Base-by-base conservation (phyloP, 495 filamentous ascomycete species). In the Chaetomium tenue region DNA sequence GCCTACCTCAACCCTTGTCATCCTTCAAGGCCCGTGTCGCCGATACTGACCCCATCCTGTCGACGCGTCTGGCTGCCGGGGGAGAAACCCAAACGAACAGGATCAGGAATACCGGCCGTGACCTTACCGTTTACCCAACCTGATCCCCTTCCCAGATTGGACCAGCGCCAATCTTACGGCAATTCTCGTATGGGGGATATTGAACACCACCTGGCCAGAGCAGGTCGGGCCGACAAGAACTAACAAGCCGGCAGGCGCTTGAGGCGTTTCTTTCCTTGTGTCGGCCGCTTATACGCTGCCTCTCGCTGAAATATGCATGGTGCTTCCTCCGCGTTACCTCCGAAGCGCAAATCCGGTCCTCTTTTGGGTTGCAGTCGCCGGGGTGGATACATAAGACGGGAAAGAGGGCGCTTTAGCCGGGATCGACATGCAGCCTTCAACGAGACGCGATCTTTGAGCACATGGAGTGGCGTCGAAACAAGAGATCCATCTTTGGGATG, bases 221-320 rank as follows among this genome's bases (percentile, higher is more conserved):
- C 20, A 58, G 37, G 22, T 58, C 55, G 55, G 55, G 1, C 55
- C 55, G 55, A 58, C 55, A 44, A 39, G 22, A 44, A 58, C 55
- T 23, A 44, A 5, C 20, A 42, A 7, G 16, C 33, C 13, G 33
- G 53, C 20, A 23, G 5, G 7, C 53, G 15, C 13, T 11, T 44
- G 22, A 7, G 20, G 4, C 23, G 18, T 50, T 20, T 20, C 9
- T 40, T 33, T 15, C 26, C 1, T n/a, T 25, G 22, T 44, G 3
- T 44, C 39, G 39, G 18, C 20, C 53, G 26, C 53, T 55, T 55
- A 20, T 22, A 37, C 28, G 15, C 52, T 37, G 0, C 16, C 28
- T 8, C 2, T 40, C 33, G 53, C 18, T 16, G 33, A 15, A 15
- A 23, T 40, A 22, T 13, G 53, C 53, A 23, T 7, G n/a, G 26